phyloP scores from a whole-genome alignment of 148 eudicot genomes.

The Bassia scoparia region DNA sequence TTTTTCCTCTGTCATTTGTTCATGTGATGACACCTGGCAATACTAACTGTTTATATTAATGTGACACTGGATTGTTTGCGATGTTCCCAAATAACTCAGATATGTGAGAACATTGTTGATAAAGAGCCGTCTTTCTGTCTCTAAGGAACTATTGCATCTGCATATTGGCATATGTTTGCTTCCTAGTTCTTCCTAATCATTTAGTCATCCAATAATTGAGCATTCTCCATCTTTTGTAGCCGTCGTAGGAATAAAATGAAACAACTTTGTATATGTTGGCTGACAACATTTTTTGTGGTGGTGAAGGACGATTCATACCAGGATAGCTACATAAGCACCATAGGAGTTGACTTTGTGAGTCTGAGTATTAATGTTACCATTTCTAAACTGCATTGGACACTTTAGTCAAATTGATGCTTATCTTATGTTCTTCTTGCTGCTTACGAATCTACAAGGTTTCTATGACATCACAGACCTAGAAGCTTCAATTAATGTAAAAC shows the following conservation, averaged over 20 bases:
- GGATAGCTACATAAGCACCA: constrained; percentile 60
- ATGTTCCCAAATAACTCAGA: neutral
- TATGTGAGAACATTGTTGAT: neutral
- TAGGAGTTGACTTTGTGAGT: constrained; percentile 62
- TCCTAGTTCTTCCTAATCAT: no score
- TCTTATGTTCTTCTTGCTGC: neutral
- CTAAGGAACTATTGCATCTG: neutral
- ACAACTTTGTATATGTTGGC: neutral
- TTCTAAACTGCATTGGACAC: neutral
- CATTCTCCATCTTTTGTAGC: neutral
- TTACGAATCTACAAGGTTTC: constrained; percentile 36
- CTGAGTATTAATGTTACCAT: constrained; percentile 10
- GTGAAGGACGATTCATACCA: constrained; percentile 53
- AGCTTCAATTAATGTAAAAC: constrained; percentile 55
- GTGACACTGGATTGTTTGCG: neutral
- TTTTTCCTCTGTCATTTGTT: neutral
- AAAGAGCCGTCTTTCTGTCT: neutral
- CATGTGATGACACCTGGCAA: neutral
- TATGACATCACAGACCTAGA: constrained; percentile 53
- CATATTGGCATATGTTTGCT: no score
- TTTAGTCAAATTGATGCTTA: neutral
- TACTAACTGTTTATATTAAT: neutral
- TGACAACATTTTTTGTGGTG: neutral
- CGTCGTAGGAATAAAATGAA: no score
- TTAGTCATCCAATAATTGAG: neutral